Percentiles rank a stretch among this genome's conserved stretches.
phyloP scores from a whole-genome alignment of 345 rosid species.

The Lumnitzera littorea region DNA sequence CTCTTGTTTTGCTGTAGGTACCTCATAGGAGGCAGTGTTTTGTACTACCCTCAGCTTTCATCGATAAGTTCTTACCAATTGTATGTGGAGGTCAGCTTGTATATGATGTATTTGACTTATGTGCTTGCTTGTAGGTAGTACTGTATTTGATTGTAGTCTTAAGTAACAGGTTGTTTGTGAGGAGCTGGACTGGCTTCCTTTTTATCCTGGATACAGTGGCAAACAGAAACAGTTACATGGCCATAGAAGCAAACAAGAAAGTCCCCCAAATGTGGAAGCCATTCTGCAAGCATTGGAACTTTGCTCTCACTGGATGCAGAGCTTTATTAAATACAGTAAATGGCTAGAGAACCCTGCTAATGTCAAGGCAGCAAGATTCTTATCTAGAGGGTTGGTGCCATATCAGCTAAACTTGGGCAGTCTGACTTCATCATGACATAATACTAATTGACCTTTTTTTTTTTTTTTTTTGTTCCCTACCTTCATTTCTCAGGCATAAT shows the following conservation, averaged over 20 bases:
- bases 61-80: slow-evolving; percentile 92
- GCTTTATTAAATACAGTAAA: slow-evolving; percentile 89
- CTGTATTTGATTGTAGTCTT: slow-evolving; percentile 7
- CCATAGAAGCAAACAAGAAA: slow-evolving; percentile 48
- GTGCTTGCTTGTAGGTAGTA: slow-evolving; percentile 4
- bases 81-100: slow-evolving; percentile 80
- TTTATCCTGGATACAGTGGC: slow-evolving; percentile 43
- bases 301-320: slow-evolving; percentile 92
- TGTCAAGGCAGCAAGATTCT: slow-evolving; percentile 79
- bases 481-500: slow-evolving; percentile 52
- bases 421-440: background rate
- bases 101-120: slow-evolving; percentile 11
- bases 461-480: background rate
- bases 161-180: slow-evolving; percentile 78
- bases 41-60: slow-evolving; percentile 90
- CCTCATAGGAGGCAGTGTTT: slow-evolving; percentile 87
- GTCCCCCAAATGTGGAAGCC: slow-evolving; percentile 71
- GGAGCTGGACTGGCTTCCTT: slow-evolving; percentile 93
- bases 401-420: no score
- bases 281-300: slow-evolving; percentile 57
- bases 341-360: slow-evolving; percentile 88
- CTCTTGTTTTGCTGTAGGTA: slow-evolving; percentile 39
- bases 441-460: slow-evolving; percentile 4
- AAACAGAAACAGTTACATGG: slow-evolving; percentile 39
- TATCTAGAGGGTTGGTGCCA: slow-evolving; percentile 68